Conservation (phyloP, 129 eudicot species). For the Deinandra increscens region DNA sequence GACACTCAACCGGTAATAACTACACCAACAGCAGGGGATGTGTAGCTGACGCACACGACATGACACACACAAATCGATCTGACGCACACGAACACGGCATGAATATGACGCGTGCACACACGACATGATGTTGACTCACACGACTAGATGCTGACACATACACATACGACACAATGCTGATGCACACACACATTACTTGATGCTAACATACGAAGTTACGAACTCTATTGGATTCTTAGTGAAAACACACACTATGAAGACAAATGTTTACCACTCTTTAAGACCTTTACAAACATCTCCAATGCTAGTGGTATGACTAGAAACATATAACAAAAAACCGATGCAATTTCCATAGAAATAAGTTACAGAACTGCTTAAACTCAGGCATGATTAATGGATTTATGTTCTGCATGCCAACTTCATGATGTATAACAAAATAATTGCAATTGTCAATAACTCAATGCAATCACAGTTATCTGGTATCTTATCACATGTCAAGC, state of each 20-base stretch:
- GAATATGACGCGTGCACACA: neutral
- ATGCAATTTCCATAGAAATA: neutral
- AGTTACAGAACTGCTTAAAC: neutral
- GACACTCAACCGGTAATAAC: no score
- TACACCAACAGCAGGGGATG: no score
- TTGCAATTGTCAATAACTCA: neutral
- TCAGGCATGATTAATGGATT: neutral
- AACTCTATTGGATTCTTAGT: slow-evolving; percentile 13
- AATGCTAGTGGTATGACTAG: slow-evolving; percentile 9
- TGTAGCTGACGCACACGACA: neutral
- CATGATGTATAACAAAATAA: no score
- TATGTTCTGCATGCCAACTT: no score
- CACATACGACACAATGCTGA: neutral
- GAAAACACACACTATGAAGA: slow-evolving; percentile 16
- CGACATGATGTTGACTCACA: neutral
- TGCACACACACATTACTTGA: neutral
- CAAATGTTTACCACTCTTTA: slow-evolving; percentile 1
- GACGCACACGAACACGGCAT: neutral
- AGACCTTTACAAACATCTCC: slow-evolving; percentile 19
- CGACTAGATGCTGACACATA: neutral
- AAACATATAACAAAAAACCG: neutral
- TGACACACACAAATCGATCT: no score
- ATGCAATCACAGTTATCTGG: neutral
- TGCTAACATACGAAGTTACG: neutral
- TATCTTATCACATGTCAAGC: neutral